Conservation (phyloP, 1,284 basidiomycete species). For the Sporisorium sorghi region DNA sequence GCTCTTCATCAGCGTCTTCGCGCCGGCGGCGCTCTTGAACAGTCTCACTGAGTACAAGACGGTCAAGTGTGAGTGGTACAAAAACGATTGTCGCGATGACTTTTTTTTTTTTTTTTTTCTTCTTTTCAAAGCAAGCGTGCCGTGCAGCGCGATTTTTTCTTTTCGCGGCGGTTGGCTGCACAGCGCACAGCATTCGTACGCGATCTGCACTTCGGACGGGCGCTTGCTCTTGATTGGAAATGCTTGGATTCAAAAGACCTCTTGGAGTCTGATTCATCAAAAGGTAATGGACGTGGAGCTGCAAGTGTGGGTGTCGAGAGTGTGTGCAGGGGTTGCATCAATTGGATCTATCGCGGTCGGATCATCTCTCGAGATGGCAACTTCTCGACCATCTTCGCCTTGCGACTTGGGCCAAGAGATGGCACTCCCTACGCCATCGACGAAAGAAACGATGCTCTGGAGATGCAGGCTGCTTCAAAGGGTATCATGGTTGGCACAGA, state of each 20-base stretch:
- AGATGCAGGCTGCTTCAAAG: not conserved
- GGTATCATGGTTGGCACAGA: no score
- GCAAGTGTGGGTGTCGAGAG: not conserved
- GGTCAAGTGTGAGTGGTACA: not conserved
- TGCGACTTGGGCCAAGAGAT: not conserved
- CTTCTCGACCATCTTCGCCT: not conserved
- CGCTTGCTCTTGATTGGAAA: slow-evolving; percentile 1
- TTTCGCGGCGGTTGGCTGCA: slow-evolving; percentile 7
- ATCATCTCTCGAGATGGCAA: not conserved
- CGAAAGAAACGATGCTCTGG: not conserved
- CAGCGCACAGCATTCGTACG: slow-evolving; percentile 12
- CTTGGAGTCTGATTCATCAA: slow-evolving; percentile 3
- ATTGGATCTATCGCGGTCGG: slow-evolving; percentile 3
- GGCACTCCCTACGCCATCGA: not conserved
- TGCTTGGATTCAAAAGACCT: not conserved
- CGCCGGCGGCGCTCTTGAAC: not conserved
- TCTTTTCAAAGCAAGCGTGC: slow-evolving; percentile 6
- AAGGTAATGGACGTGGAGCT: no score
- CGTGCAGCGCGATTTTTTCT: slow-evolving; percentile 15
- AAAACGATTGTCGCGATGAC: slow-evolving; percentile 11
- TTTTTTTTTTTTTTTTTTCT: not conserved
- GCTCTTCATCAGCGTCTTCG: no score
- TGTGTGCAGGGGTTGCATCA: slow-evolving; percentile 2
- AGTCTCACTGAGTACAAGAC: not conserved
- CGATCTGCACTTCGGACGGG: slow-evolving; percentile 2